These are phyloP conservation scores for Lipomyces japonicus DNA, from an alignment of 805 yeast genomes.

Conservation along the genomic window DNA sequence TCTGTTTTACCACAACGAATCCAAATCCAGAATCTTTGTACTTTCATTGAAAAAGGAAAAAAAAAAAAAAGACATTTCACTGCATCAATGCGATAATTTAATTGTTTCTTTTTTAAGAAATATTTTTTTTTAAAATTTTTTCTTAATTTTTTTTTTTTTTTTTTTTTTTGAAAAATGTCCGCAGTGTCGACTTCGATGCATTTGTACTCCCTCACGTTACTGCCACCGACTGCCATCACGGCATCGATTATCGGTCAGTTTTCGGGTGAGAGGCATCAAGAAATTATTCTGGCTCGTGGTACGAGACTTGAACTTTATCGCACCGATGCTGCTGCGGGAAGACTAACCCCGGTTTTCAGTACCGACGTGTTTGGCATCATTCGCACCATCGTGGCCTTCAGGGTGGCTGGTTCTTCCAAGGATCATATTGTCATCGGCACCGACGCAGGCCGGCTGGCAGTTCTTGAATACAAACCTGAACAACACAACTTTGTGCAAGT, in stretches of 20 bases:
- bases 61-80: no score
- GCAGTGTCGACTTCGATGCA: conserved; percentile 15
- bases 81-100: no score
- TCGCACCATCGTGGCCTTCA: conserved; percentile 50
- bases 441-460: conserved; percentile 70
- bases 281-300: conserved; percentile 56
- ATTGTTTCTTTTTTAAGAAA: not conserved
- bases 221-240: conserved; percentile 52
- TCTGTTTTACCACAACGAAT: no score
- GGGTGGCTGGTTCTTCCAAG: conserved; percentile 49
- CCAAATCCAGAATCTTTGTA: no score
- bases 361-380: conserved; percentile 59
- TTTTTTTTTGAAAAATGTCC: no score
- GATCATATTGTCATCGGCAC: conserved; percentile 67
- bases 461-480: conserved; percentile 47
- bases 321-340: conserved; percentile 55
- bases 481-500: conserved; percentile 43
- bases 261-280: conserved; percentile 55
- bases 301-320: conserved; percentile 53
- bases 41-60: no score
- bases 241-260: conserved; percentile 67
- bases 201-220: conserved; percentile 70
- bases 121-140: not conserved
- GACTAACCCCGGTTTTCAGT: conserved; percentile 43
- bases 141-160: no score